A percentile compares a stretch with the other conserved stretches of the same genome.
Conservation (phyloP, 495 filamentous ascomycete species). For the Penicillium pancosmium region DNA sequence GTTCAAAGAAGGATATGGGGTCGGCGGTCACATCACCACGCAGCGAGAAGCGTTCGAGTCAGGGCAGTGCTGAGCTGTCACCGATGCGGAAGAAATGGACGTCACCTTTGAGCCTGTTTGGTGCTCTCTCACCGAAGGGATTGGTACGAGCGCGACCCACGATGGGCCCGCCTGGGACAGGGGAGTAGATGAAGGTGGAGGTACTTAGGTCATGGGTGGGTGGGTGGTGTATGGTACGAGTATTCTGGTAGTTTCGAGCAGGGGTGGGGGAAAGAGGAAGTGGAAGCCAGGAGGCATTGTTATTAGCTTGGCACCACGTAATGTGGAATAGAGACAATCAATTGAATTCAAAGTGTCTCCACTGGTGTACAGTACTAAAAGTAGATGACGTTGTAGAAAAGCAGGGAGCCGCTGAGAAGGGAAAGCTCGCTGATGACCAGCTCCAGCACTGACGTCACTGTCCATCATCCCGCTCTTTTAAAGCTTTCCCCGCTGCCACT, state of each 20-base stretch:
- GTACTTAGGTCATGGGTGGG: conserved; percentile 20
- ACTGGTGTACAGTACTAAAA: background rate
- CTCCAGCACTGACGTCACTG: conserved; percentile 41
- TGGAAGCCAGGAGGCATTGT: conserved; percentile 12
- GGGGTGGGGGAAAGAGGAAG: conserved; percentile 6
- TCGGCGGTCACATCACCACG: conserved; percentile 20
- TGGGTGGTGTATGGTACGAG: background rate
- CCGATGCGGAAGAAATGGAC: conserved; percentile 31
- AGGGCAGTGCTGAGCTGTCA: conserved; percentile 20
- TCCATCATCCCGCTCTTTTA: conserved; percentile 32
- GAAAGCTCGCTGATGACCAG: background rate
- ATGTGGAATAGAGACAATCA: conserved; percentile 16
- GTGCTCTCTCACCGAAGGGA: conserved; percentile 26
- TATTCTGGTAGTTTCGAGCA: conserved; percentile 8
- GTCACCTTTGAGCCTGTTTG: conserved; percentile 22
- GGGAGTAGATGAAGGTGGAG: conserved; percentile 59
- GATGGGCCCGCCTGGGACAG: conserved; percentile 63
- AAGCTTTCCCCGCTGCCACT: conserved; percentile 4
- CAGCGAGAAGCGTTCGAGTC: conserved; percentile 23
- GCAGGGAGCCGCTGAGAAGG: background rate
- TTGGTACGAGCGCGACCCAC: conserved; percentile 56
- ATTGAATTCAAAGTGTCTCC: conserved; percentile 6
- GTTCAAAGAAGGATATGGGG: conserved; percentile 11
- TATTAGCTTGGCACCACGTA: conserved; percentile 21
- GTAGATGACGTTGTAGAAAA: conserved; percentile 1